Evolutionary conservation across 768 basidiomycete species (phyloP).

Genomic region (Auricularia auricula-judae): DNA sequence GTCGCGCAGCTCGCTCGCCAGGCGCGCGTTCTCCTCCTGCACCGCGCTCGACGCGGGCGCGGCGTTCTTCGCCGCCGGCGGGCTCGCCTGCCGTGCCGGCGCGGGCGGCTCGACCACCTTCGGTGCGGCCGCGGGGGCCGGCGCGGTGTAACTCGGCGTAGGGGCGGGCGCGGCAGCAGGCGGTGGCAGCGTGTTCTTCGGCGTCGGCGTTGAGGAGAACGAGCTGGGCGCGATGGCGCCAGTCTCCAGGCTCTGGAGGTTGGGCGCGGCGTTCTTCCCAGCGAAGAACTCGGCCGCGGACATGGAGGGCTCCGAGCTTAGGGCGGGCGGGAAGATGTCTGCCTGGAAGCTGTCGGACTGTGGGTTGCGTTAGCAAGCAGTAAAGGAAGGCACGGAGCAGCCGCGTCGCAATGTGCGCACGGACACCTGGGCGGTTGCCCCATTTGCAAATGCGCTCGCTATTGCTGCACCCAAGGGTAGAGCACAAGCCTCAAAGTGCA

Average conservation of each 20-base stretch:
- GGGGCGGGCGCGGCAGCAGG: slow-evolving; percentile 15
- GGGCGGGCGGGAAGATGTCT: slow-evolving; percentile 92
- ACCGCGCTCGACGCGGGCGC: slow-evolving; percentile 12
- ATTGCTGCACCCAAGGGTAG: too few relatives aligned
- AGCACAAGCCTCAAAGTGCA: too few relatives aligned
- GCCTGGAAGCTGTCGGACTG: slow-evolving; percentile 90
- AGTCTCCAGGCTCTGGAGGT: slow-evolving; percentile 70
- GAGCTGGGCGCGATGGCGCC: slow-evolving; percentile 33
- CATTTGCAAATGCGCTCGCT: too few relatives aligned
- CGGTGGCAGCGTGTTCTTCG: slow-evolving; percentile 11
- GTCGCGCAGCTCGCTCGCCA: slow-evolving; percentile 61
- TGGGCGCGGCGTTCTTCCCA: slow-evolving; percentile 69
- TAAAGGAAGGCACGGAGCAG: not conserved
- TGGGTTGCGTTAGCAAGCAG: slow-evolving; percentile 16
- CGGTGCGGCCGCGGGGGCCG: slow-evolving; percentile 7
- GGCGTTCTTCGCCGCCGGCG: not conserved
- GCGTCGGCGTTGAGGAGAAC: slow-evolving; percentile 15
- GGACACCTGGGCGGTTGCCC: too few relatives aligned
- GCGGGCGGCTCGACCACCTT: slow-evolving; percentile 18
- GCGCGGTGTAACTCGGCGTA: slow-evolving; percentile 15
- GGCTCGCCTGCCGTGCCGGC: slow-evolving; percentile 14
- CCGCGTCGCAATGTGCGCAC: not conserved
- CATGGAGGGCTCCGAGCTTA: slow-evolving; percentile 68
- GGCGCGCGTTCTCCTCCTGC: slow-evolving; percentile 47
- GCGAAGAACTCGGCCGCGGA: slow-evolving; percentile 78